A percentile compares a stretch with the other conserved stretches of the same genome.
Evolutionary conservation across 129 eudicot genomes (phyloP).

Genomic region (sunflower (Helianthus annuus)): DNA sequence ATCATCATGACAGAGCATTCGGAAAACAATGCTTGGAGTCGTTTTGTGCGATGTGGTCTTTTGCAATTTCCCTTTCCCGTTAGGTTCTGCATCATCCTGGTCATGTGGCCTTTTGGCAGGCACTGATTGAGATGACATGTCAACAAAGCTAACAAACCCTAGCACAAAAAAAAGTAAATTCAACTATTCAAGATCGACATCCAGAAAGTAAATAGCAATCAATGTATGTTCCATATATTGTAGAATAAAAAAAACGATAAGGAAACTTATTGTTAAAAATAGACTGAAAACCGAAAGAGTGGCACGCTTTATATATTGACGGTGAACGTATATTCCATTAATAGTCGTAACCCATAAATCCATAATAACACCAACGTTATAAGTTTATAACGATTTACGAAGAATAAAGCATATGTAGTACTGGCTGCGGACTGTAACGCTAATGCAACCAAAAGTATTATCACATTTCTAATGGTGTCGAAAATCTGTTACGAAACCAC

Average conservation of each 20-base stretch:
- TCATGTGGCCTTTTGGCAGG: constrained; percentile 73
- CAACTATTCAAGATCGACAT: neutral
- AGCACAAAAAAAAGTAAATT: constrained; percentile 4
- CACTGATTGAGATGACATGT: constrained; percentile 68
- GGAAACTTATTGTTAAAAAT: neutral
- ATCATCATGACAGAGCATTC: constrained; percentile 67
- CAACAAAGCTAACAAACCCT: constrained; percentile 25
- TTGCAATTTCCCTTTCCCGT: constrained; percentile 69
- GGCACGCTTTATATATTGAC: neutral
- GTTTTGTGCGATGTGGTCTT: constrained; percentile 39
- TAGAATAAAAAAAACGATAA: neutral
- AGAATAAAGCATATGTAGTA: constrained; percentile 4
- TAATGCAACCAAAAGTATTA: neutral
- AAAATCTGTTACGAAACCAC: neutral
- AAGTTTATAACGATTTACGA: neutral
- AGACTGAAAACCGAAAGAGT: neutral
- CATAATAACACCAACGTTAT: neutral
- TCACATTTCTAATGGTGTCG: neutral
- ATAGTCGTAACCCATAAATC: neutral
- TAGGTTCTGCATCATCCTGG: constrained; percentile 41
- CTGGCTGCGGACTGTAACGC: neutral
- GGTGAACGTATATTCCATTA: neutral
- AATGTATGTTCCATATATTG: neutral
- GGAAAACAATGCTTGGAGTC: constrained; percentile 51
- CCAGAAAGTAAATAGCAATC: neutral